These are phyloP conservation scores for Eucalyptus regnans DNA, from an alignment of 345 rosid genomes.

Conservation along the genomic window DNA sequence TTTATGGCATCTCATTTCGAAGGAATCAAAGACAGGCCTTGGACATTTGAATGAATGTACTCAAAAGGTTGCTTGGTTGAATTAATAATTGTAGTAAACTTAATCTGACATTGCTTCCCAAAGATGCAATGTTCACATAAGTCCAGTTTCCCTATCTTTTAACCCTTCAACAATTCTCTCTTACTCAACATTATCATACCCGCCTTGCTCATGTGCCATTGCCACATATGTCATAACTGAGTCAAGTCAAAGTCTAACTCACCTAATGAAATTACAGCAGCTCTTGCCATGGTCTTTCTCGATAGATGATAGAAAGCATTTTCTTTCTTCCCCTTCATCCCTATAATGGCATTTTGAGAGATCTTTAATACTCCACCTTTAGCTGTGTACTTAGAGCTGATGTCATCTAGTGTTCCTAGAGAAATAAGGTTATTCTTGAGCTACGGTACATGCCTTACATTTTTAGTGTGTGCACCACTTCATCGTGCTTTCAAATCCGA, in stretches of 20 bases:
- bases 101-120: fast-evolving
- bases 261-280: neutral
- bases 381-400: no score
- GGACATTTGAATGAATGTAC: no score
- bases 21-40: fast-evolving
- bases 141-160: no score
- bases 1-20: neutral
- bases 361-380: neutral
- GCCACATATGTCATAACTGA: neutral
- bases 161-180: neutral
- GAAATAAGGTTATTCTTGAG: no score
- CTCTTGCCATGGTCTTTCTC: neutral
- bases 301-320: neutral
- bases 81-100: neutral
- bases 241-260: no score
- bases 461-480: no score
- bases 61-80: neutral
- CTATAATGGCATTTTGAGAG: neutral
- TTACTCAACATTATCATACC: neutral
- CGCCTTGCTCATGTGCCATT: neutral
- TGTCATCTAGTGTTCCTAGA: neutral
- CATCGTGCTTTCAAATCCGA: neutral
- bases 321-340: neutral
- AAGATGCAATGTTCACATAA: neutral
- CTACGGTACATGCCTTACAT: no score